A percentile compares a stretch with the other conserved stretches of the same genome.
Evolutionary conservation across 2,329 filamentous ascomycete species (phyloP).

Genomic region (Aspergillus flavus): DNA sequence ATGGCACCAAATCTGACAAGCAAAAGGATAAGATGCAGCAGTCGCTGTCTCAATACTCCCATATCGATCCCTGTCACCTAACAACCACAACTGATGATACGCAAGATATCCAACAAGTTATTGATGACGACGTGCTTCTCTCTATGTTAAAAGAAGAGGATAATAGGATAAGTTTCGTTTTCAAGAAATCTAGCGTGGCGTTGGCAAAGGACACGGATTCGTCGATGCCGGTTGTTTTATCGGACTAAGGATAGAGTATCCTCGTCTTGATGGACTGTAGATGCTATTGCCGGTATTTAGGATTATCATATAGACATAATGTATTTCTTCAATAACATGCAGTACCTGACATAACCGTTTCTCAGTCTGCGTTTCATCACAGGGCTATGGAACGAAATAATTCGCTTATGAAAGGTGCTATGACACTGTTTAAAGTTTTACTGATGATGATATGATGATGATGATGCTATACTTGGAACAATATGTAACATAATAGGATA

Average conservation of each 20-base stretch:
- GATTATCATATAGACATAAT: background rate
- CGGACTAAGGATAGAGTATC: slow-evolving; percentile 2
- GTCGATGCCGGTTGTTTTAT: background rate
- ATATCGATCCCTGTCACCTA: slow-evolving; percentile 44
- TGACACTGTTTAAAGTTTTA: background rate
- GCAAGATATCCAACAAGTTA: slow-evolving; percentile 25
- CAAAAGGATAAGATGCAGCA: slow-evolving; percentile 43
- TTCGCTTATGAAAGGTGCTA: background rate
- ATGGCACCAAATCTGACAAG: slow-evolving; percentile 14
- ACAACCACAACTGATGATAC: slow-evolving; percentile 13
- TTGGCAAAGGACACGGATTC: slow-evolving; percentile 17
- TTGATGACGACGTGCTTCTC: slow-evolving; percentile 39
- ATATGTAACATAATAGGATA: background rate
- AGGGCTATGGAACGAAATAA: background rate
- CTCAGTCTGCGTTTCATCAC: no score
- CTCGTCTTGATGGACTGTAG: background rate
- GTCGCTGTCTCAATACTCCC: slow-evolving; percentile 46
- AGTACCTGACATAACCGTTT: background rate
- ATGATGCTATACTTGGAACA: background rate
- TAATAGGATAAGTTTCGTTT: slow-evolving; percentile 43
- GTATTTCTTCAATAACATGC: background rate
- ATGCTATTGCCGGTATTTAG: background rate
- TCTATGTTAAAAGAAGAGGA: slow-evolving; percentile 42
- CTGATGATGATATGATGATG: background rate
- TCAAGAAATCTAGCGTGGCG: slow-evolving; percentile 38